phyloP scores from a whole-genome alignment of 331 rosid genomes.

The Pyrus hybrid region DNA sequence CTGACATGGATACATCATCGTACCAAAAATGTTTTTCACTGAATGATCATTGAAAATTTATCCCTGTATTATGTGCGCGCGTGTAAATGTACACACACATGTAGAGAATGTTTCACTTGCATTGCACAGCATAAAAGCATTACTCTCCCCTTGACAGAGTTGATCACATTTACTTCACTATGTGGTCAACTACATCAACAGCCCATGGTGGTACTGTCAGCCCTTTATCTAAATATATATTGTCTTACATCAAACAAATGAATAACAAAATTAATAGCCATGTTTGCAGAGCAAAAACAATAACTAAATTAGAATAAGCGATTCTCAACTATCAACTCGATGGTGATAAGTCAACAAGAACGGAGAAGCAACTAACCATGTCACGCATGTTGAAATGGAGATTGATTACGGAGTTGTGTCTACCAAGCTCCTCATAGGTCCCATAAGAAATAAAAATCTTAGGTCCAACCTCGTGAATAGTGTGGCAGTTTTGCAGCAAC shows the following conservation, averaged over 20 bases:
- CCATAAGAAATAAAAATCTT: constrained; percentile 87
- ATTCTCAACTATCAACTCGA: neutral
- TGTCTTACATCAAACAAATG: neutral
- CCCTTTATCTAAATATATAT: neutral
- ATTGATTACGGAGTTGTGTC: constrained; percentile 71
- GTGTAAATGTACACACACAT: neutral
- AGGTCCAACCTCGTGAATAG: constrained; percentile 97
- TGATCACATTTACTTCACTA: neutral
- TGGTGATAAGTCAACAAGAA: neutral
- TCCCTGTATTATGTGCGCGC: too few species aligned
- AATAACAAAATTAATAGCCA: neutral
- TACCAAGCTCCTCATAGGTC: constrained; percentile 53
- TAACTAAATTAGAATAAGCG: neutral
- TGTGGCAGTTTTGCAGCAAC: constrained; percentile 99
- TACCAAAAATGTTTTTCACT: neutral
- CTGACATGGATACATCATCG: neutral
- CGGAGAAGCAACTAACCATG: constrained; percentile 56
- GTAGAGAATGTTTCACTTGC: neutral
- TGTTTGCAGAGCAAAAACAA: neutral
- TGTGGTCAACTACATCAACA: neutral
- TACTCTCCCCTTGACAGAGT: neutral
- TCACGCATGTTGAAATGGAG: constrained; percentile 92
- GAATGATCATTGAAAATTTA: too few species aligned
- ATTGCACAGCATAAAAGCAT: neutral
- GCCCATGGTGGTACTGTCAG: neutral